phyloP scores from a whole-genome alignment of 331 rosid genomes.

The Quercus phellos region DNA sequence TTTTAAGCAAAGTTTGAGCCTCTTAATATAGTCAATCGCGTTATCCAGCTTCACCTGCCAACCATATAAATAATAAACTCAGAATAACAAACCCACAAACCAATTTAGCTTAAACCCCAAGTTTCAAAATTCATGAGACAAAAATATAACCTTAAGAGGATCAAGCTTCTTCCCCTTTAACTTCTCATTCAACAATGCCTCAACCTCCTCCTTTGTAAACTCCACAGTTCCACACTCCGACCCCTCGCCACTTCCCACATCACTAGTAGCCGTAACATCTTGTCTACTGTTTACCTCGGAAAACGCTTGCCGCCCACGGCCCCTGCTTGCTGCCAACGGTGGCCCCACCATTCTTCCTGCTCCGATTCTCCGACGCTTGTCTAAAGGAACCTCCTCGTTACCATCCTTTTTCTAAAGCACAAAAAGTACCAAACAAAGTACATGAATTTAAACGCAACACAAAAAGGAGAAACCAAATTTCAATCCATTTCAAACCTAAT shows the following conservation, averaged over 20 bases:
- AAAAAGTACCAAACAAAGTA: neutral
- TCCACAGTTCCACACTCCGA: slow-evolving; percentile 38
- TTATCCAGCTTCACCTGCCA: slow-evolving; percentile 60
- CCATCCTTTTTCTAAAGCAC: slow-evolving; percentile 47
- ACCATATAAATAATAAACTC: neutral
- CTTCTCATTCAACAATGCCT: slow-evolving; percentile 65
- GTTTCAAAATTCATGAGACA: neutral
- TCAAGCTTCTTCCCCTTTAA: slow-evolving; percentile 53
- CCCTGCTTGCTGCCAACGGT: slow-evolving; percentile 21
- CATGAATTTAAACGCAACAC: neutral
- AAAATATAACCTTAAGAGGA: slow-evolving; percentile 48
- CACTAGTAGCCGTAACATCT: slow-evolving; percentile 32
- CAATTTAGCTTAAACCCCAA: neutral
- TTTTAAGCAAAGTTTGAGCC: slow-evolving; percentile 63
- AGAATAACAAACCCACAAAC: neutral
- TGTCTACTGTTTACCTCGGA: slow-evolving; percentile 35
- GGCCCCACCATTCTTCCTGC: slow-evolving; percentile 43
- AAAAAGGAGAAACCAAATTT: neutral
- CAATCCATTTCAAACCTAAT: neutral
- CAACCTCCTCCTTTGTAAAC: slow-evolving; percentile 67
- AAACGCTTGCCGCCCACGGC: slow-evolving; percentile 54
- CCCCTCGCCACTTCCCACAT: slow-evolving; percentile 28
- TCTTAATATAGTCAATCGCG: slow-evolving; percentile 46
- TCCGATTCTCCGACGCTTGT: slow-evolving; percentile 61
- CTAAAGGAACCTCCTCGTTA: slow-evolving; percentile 43